A percentile compares a stretch with the other conserved stretches of the same genome.
These are phyloP conservation scores for Penicillium ucsense DNA, from an alignment of 495 filamentous ascomycete species.

Conservation along the genomic window DNA sequence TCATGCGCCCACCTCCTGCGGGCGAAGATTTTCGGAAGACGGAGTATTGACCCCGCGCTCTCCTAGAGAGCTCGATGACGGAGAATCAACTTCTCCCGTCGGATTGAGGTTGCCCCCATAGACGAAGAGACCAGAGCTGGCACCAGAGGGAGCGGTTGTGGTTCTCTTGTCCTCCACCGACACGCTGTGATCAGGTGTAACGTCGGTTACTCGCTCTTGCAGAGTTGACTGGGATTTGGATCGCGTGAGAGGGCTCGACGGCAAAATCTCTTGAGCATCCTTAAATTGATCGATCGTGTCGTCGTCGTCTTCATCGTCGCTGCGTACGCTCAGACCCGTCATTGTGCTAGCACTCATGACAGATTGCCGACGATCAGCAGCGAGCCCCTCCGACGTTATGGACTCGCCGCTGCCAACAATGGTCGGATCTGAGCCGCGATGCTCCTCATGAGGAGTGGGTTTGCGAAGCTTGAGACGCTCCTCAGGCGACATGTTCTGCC, in stretches of 20 bases:
- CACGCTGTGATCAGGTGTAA: not conserved
- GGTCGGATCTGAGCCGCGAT: conserved; percentile 29
- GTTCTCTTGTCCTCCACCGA: not conserved
- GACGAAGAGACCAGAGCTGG: conserved; percentile 3
- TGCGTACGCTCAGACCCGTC: conserved; percentile 23
- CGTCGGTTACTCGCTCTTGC: not conserved
- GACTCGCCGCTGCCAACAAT: conserved; percentile 25
- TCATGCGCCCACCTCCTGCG: conserved; percentile 26
- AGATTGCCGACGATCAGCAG: conserved; percentile 25
- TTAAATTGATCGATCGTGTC: conserved; percentile 16
- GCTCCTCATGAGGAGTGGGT: conserved; percentile 38
- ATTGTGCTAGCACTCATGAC: conserved; percentile 30
- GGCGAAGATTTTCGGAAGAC: conserved; percentile 18
- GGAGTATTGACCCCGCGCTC: conserved; percentile 13
- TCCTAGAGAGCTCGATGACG: conserved; percentile 11
- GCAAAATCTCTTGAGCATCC: conserved; percentile 13
- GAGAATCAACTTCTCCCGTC: conserved; percentile 7
- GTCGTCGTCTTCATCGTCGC: conserved; percentile 19
- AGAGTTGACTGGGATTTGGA: not conserved
- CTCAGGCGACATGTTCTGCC: conserved; percentile 72
- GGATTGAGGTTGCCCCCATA: conserved; percentile 9
- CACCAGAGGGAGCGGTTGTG: not conserved
- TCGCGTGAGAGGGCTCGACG: not conserved
- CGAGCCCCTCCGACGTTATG: conserved; percentile 15
- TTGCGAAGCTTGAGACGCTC: conserved; percentile 57